Evolutionary conservation across 2,329 filamentous ascomycete species (phyloP), one percentile per base, ranked within the genome.

Genomic region (Cercospora citrullina): DNA sequence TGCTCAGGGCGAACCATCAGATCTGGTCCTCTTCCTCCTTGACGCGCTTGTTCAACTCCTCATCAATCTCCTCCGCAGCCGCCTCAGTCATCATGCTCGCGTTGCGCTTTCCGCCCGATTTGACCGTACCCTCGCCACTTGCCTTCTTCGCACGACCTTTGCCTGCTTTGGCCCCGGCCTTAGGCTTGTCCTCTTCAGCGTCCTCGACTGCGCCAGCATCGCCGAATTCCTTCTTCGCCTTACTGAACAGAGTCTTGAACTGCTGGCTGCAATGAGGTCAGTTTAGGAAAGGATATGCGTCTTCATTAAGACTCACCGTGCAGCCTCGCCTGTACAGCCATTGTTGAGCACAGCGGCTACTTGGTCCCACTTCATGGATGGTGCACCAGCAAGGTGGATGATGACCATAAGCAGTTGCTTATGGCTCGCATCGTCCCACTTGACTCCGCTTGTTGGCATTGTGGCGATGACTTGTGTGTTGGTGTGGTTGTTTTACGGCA

Each of bases 341-440:
- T 67, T 36, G 26, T 51, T 48, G 5, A 67, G 33, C n/a, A 63
- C 7, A 5, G 30, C 30, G 0, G 59, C 65, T 23, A 67, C 65
- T 28, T 67, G n/a, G 23, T 67, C 66, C 72, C 72, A 71, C 16
- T 72, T 69, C 14, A 69, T 67, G 12, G 60, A 21, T 10, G 51
- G 21, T 51, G 60, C 33, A 16, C 26, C 23, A 33, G 61, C 39
- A 12, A 68, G 53, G 48, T 64, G 62, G 42, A 64, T 60, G 55
- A 68, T 30, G 16, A 26, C 57, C 33, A 68, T 61, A 14, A 68
- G 66, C 33, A 68, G 61, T 7, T 61, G 60, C 45, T 64, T 61
- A 7, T 57, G 61, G 55, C 48, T 61, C 28, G 66, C 53, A 28
- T 68, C 66, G 42, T 55, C 45, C 65, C 65, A 67, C 6, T 58